phyloP scores from a whole-genome alignment of 345 rosid genomes.

The Carallia brachiata region DNA sequence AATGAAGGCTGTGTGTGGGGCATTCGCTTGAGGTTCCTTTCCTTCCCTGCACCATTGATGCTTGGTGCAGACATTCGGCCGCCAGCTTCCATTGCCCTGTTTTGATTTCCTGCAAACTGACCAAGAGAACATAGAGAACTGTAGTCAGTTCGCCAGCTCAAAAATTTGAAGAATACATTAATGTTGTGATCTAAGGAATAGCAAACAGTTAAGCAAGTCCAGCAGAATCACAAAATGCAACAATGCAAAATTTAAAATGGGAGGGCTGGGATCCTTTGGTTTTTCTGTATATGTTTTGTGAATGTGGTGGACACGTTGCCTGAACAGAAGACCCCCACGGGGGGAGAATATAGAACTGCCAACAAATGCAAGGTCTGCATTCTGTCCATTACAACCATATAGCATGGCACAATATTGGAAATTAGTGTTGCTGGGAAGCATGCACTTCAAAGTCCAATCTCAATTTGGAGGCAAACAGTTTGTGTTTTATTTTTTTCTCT shows the following conservation, averaged over 20 bases:
- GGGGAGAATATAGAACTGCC: background rate
- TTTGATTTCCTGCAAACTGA: too few relatives aligned
- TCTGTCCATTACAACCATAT: background rate
- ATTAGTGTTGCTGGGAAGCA: background rate
- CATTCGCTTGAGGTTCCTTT: constrained; percentile 1
- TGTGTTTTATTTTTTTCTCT: background rate
- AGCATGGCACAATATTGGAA: background rate
- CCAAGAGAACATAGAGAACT: background rate
- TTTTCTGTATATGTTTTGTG: background rate
- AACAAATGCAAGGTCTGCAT: background rate
- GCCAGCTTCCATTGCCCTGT: background rate
- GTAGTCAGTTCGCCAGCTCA: background rate
- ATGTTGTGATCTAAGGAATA: background rate
- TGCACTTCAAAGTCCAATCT: background rate
- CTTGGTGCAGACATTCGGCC: background rate
- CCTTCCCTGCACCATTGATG: background rate
- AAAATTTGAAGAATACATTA: too few relatives aligned
- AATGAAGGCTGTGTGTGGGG: constrained; percentile 15
- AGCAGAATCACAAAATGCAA: background rate
- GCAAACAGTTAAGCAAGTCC: background rate
- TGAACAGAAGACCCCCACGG: background rate
- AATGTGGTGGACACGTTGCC: background rate
- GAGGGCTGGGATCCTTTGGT: background rate
- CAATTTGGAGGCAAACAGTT: background rate
- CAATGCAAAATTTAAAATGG: background rate